Evolutionary conservation across 2,329 filamentous ascomycete genomes (phyloP), one percentile per base, ranked within the genome.

Genomic region (Dendryphion nanum): DNA sequence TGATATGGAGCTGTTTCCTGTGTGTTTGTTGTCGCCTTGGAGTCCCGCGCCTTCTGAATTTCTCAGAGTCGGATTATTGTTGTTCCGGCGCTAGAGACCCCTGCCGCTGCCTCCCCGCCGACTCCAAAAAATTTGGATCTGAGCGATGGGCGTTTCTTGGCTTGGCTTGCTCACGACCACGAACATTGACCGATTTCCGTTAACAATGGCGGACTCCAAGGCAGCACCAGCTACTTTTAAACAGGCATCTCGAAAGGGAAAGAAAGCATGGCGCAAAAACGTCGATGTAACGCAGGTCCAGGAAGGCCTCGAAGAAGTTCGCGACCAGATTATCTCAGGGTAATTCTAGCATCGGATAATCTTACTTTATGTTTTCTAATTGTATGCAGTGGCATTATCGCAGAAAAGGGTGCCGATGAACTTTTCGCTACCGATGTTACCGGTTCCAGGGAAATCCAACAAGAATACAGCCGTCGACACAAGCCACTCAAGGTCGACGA

Each of bases 191-290:
- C n/a, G n/a, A n/a, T n/a, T n/a, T n/a, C n/a, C n/a, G n/a, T n/a
- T n/a, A n/a, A 30, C 7, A 26, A 51, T 51, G 48, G 29, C 45
- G 21, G 29, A 19, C 42, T 69, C 76, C 23, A 67, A 70, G 10
- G 69, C 75, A 23, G 85, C 87, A 14, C 90, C 89, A 8, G 81
- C 83, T 47, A 88, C 94, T 51, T 82, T 85, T 69, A 89, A 81
- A 48, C 93, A 98, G 67, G 81, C 89, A 18, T 97, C 91, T 4
- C 79, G 93, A 63, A 98, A 98, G 67, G 93, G 94, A 56, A 97
- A 97, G 71, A 97, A 95, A 73, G 91, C 93, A 20, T 98, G 93
- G 93, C 81, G 93, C 61, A 98, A 97, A 68, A 95, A 98, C 71
- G 89, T 98, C 67, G 89, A 98, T 69, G 80, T 97, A 45, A 85